Base-by-base conservation (phyloP, 2,329 filamentous ascomycete species). In the Cladorrhinum sp. region DNA sequence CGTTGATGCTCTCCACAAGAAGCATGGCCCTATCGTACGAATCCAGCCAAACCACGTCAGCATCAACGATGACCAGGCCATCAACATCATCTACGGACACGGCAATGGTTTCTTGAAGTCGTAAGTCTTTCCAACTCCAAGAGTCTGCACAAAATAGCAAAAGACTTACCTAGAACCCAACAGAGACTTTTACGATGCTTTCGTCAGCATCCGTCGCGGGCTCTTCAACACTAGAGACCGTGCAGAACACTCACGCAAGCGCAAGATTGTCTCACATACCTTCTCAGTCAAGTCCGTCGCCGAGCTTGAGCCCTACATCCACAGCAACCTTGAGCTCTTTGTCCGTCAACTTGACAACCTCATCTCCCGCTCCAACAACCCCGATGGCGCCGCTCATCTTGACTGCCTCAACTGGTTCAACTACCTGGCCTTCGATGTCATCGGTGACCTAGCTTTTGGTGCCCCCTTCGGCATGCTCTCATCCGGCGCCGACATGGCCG, bases 211-310 rank as follows among this genome's bases (percentile, higher is more conserved):
- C 70, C 85, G 84, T 55, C 85, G 91, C 12, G 92, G 92, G 20
- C 81, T 97, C 12, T 97, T 96, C 85, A 96, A 96, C 75, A 96
- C 92, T 0, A 83, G 93, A 29, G 86, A 93, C 75, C 84, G 93
- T 53, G 79, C 80, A 0, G 91, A 96, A 70, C 92, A 97, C 74
- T 88, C 88, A 0, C 86, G 92, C 64, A 97, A 96, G 82, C 85
- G 92, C 69, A 96, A 96, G 82, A 88, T 91, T 2, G 85, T 96
- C 52, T 87, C 90, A 1, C 91, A 96, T 74, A 95, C 91, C 29
- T 96, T 96, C 76, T 90, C 87, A 13, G 82, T 88, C 62, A 96
- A 93, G 76, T 90, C 85, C 9, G 83, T 96, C 57, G 81, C 82
- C 61, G 87, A 96, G 72, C 96, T 96, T 71, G 92, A 96, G 77